Base-by-base conservation (phyloP, 495 filamentous ascomycete genomes). In the Aspergillus bridgeri region DNA sequence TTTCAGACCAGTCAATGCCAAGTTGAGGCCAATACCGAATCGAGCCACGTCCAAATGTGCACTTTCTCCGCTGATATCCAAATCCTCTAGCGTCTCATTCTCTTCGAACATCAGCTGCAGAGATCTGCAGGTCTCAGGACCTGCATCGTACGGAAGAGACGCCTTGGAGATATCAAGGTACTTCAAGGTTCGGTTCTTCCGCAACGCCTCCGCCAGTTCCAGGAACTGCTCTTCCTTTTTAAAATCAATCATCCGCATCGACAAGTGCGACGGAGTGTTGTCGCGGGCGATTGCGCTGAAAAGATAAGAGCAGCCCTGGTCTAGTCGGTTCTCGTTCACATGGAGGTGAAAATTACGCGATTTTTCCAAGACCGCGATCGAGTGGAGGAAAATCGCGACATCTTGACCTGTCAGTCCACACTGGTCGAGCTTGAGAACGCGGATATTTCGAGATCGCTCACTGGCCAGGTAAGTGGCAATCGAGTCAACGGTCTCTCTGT, bases 41-140 rank as follows among this genome's bases (percentile, higher is more conserved):
- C 89, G 85, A 1, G 89, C 87, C 47, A 90, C 89, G 66, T 96
- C 94, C 22, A 97, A 77, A 65, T 92, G 87, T 7, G 91, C 89
- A 60, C 88, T 88, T 67, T 96, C 94, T 5, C 94, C 94, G 6
- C 91, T 94, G 46, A 97, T 84, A 66, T 96, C 89, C 17, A 98
- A 73, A 54, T 85, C 89, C 55, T 85, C 81, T 13, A 98, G 75
- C 0, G 87, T 89, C 9, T 80, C 73, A 62, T 98, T 97, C 53
- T 85, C 77, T 24, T 87, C 84, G 60, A 98, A 90, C 73, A 97
- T 83, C 44, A 79, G 58, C 60, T 88, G 83, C 17, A 97, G 66
- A n/a, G 85, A 79, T 45, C 83, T 78, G 59, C 88, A 90, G 0
- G 91, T 92, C 52, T 90, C 85, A 2, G 83, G 78, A 42, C 85